Base-by-base conservation (phyloP, 148 eudicot genomes). In the Polygonum aviculare region DNA sequence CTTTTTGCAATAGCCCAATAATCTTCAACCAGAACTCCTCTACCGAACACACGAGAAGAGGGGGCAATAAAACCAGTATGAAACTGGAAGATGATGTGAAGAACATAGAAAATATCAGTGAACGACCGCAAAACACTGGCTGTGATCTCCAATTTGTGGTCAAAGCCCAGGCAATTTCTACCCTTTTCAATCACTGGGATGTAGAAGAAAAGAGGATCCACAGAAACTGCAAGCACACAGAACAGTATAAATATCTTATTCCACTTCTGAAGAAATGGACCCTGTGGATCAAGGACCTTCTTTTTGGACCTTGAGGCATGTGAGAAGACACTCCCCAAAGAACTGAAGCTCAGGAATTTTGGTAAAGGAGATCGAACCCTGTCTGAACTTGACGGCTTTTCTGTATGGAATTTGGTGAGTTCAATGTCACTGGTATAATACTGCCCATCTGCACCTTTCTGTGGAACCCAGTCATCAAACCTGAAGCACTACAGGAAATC, bases 191-290 rank as follows among this genome's bases (percentile, higher is more conserved):
- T 79, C 65, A 94, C 81, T 3, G 97, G 98, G 77, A 92, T 88
- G 84, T 94, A 94, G 69, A 90, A 89, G 80, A 94, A 94, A 77
- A 94, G 80, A 80, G 98, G 98, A 83, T 94, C 98, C 73, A 94
- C 73, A 59, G 96, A 94, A 67, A 94, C 86, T 19, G 97, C 98
- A 73, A 94, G 80, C 77, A 92, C 81, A 76, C 96, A 94, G 2
- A 92, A 89, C 76, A 94, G 75, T 52, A 94, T 87, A 78, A 94
- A 94, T 73, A 92, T 89, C 82, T 94, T 92, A 76, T 94, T 94
- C 98, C 98, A 94, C 75, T 81, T 86, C 84, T 90, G 98, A 69
- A 94, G 90, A 84, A 94, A 94, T 39, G 84, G 60, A 75, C 98
- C 97, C 82, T 90, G 97, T 74, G 98, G 98, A 55, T 94, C 96